Evolutionary conservation across 768 basidiomycete species (phyloP).

Genomic region (Termitomyces bulborhizus): DNA sequence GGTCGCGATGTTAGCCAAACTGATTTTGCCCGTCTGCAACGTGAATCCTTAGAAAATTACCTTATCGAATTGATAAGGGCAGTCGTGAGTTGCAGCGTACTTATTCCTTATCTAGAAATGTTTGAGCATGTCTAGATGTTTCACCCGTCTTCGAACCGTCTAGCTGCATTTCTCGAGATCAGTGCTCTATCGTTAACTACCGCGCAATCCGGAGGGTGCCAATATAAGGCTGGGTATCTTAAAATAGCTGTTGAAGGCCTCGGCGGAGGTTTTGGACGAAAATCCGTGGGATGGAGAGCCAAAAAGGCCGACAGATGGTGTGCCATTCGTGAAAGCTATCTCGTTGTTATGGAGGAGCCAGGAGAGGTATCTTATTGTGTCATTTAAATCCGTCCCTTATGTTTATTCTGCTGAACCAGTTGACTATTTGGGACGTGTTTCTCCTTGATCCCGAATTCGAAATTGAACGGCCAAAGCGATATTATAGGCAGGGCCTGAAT

Average conservation of each 20-base stretch:
- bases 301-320: slow-evolving; percentile 81
- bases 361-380: slow-evolving; percentile 54
- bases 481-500: slow-evolving; percentile 80
- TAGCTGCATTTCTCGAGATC: slow-evolving; percentile 88
- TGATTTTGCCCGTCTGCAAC: slow-evolving; percentile 78
- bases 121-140: slow-evolving; percentile 67
- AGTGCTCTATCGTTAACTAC: slow-evolving; percentile 80
- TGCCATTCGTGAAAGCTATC: slow-evolving; percentile 85
- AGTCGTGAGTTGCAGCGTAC: slow-evolving; percentile 50
- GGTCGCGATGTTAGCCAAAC: slow-evolving; percentile 50
- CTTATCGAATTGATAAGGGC: slow-evolving; percentile 82
- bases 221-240: slow-evolving; percentile 89
- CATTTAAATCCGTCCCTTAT: not conserved
- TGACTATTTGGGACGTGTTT: slow-evolving; percentile 92
- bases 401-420: slow-evolving; percentile 39
- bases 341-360: slow-evolving; percentile 81
- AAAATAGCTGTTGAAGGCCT: slow-evolving; percentile 47
- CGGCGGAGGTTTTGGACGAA: slow-evolving; percentile 58
- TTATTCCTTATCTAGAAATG: not conserved
- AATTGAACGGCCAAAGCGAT: slow-evolving; percentile 86
- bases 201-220: slow-evolving; percentile 75
- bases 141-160: slow-evolving; percentile 84
- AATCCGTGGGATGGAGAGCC: slow-evolving; percentile 51
- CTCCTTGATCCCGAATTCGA: slow-evolving; percentile 83
- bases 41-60: slow-evolving; percentile 83